These are phyloP conservation scores for Lactarius akahatsu DNA, from an alignment of 768 basidiomycete genomes.

Conservation along the genomic window DNA sequence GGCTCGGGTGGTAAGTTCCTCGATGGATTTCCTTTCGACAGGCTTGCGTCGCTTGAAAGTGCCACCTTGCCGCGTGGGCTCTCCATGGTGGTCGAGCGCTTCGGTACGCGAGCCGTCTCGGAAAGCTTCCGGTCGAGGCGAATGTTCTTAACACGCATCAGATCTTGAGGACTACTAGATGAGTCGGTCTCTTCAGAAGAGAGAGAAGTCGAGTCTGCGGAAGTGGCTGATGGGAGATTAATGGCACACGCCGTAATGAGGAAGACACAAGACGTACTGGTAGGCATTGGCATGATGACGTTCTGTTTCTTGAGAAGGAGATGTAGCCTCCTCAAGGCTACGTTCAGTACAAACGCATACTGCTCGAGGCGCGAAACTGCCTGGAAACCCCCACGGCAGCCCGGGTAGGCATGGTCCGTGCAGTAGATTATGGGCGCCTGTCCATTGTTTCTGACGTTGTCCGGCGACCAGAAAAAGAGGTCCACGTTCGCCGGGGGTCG, in stretches of 20 bases:
- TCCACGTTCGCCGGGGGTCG: constrained; percentile 80
- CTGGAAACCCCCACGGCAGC: constrained; percentile 77
- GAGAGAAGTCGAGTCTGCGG: constrained; percentile 34
- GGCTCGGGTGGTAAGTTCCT: not conserved
- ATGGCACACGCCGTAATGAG: constrained; percentile 24
- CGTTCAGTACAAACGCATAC: constrained; percentile 94
- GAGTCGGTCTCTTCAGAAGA: constrained; percentile 48
- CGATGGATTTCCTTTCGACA: constrained; percentile 37
- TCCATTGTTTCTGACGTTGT: constrained; percentile 61
- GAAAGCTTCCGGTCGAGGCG: constrained; percentile 94
- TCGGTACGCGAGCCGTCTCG: constrained; percentile 90
- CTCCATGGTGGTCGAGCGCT: constrained; percentile 93
- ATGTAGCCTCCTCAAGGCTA: constrained; percentile 89
- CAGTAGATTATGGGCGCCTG: constrained; percentile 77
- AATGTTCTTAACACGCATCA: constrained; percentile 91
- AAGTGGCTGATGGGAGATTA: constrained; percentile 29
- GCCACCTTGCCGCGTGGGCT: constrained; percentile 87
- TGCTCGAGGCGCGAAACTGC: constrained; percentile 94
- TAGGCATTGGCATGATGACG: constrained; percentile 75
- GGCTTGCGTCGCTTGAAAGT: constrained; percentile 61
- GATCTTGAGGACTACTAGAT: constrained; percentile 83
- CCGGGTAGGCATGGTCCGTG: constrained; percentile 66
- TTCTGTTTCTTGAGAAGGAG: constrained; percentile 84
- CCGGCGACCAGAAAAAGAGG: constrained; percentile 74
- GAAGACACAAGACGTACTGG: constrained; percentile 44